Percentiles rank a stretch among this genome's conserved stretches.
Evolutionary conservation across 305 asterid species (phyloP).

Genomic region (Ilex paraguariensis): DNA sequence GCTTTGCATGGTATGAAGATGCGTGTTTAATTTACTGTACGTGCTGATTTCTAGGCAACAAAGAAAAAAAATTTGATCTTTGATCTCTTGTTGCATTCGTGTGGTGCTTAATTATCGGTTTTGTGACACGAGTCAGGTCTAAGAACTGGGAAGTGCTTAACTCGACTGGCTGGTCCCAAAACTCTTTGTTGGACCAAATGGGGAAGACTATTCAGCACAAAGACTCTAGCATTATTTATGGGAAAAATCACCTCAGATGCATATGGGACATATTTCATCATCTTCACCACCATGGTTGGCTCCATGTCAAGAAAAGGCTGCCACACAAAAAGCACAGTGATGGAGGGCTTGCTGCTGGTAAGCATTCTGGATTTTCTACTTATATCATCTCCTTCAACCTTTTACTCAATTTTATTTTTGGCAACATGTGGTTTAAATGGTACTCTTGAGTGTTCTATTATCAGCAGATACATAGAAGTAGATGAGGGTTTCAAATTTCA

Average conservation of each 20-base stretch:
- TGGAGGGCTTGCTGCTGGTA: conserved; percentile 28
- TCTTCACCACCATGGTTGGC: conserved; percentile 44
- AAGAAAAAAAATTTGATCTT: no score
- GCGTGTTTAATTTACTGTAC: no score
- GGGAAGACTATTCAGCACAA: conserved; percentile 33
- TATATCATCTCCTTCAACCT: background rate
- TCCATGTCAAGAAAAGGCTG: conserved; percentile 47
- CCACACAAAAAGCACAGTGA: conserved; percentile 30
- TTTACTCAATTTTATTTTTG: background rate
- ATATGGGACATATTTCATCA: conserved; percentile 57
- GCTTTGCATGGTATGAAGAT: no score
- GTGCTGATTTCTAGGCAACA: no score
- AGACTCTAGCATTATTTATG: conserved; percentile 26
- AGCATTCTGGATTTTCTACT: background rate
- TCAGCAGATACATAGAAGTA: background rate
- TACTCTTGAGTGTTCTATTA: background rate
- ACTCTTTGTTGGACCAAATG: conserved; percentile 18
- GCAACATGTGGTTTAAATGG: background rate
- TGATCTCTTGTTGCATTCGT: no score
- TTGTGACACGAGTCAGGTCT: conserved; percentile 17
- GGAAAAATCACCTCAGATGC: conserved; percentile 44
- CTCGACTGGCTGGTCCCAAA: conserved; percentile 3
- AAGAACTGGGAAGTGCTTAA: conserved; percentile 3
- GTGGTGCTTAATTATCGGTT: background rate
- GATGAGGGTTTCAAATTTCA: background rate